phyloP scores from a whole-genome alignment of 2,329 filamentous ascomycete genomes.

The Colletotrichum tropicale region DNA sequence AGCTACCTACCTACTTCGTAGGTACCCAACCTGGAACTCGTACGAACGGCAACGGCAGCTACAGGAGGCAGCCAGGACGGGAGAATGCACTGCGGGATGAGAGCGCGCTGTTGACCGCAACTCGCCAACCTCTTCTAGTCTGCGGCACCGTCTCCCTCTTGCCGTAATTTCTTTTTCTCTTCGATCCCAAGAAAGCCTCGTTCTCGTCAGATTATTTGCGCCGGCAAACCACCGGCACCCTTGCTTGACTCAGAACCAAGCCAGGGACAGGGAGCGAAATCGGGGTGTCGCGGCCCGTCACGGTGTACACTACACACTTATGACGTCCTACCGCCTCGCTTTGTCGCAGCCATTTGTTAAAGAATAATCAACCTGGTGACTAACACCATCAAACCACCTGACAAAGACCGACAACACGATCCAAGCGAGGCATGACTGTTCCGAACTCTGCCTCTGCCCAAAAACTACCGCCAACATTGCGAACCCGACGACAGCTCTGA shows the following conservation, averaged over 20 bases:
- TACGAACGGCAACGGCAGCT: neutral
- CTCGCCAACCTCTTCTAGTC: neutral
- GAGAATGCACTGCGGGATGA: neutral
- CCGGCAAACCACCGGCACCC: neutral
- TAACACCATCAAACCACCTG: slow-evolving; percentile 16
- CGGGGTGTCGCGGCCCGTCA: neutral
- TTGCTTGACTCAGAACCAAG: slow-evolving; percentile 13
- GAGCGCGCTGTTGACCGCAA: slow-evolving; percentile 10
- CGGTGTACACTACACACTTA: neutral
- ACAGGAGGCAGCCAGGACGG: neutral
- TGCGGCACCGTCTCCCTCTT: neutral
- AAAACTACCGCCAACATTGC: slow-evolving; percentile 10
- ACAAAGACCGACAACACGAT: slow-evolving; percentile 5
- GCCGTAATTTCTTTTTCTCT: neutral
- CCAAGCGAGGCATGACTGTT: slow-evolving; percentile 7
- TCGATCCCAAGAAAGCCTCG: neutral
- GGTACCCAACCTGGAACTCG: neutral
- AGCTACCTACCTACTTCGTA: neutral
- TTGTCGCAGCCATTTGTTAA: slow-evolving; percentile 2
- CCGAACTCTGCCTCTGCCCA: neutral
- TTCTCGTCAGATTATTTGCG: neutral
- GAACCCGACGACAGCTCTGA: slow-evolving; percentile 16
- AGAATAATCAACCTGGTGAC: slow-evolving; percentile 18
- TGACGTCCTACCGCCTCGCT: slow-evolving; percentile 15
- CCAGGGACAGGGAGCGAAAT: slow-evolving; percentile 14